A percentile compares a stretch with the other conserved stretches of the same genome.
Evolutionary conservation across 1,139 yeast genomes (phyloP).

Genomic region (Zygosaccharomyces sapae): DNA sequence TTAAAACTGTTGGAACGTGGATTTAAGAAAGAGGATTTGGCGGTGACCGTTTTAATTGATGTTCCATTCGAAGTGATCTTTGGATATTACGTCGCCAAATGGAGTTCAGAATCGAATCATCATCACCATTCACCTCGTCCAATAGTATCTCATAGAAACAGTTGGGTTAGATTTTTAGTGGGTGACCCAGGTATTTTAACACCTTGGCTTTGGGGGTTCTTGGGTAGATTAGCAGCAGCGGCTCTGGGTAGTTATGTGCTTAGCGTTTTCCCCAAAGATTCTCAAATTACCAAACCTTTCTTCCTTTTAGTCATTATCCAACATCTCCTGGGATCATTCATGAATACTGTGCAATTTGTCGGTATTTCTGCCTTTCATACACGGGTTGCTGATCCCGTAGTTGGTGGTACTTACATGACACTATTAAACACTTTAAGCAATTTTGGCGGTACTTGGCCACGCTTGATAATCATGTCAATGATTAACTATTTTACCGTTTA

Average conservation of each 20-base stretch:
- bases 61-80: constrained; percentile 94
- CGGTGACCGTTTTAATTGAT: constrained; percentile 89
- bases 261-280: constrained; percentile 60
- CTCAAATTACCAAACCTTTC: constrained; percentile 41
- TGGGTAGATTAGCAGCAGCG: constrained; percentile 79
- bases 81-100: constrained; percentile 93
- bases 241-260: constrained; percentile 70
- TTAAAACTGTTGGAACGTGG: constrained; percentile 91
- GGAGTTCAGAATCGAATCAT: constrained; percentile 49
- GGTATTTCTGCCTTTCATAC: constrained; percentile 94
- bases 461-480: constrained; percentile 66
- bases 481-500: constrained; percentile 75
- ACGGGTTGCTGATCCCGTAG: constrained; percentile 87
- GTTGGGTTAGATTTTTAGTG: constrained; percentile 28
- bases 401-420: constrained; percentile 98
- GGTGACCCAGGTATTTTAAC: constrained; percentile 48
- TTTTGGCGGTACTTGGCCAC: constrained; percentile 98
- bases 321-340: constrained; percentile 81
- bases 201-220: constrained; percentile 88
- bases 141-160: constrained; percentile 9
- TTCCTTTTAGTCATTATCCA: constrained; percentile 70
- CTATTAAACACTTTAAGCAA: constrained; percentile 86
- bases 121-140: neutral
- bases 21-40: constrained; percentile 85
- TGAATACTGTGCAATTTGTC: constrained; percentile 94